Evolutionary conservation across 1,139 yeast genomes (phyloP), one percentile per base, ranked within the genome.

Genomic region (Nakaseomyces delphensis): DNA sequence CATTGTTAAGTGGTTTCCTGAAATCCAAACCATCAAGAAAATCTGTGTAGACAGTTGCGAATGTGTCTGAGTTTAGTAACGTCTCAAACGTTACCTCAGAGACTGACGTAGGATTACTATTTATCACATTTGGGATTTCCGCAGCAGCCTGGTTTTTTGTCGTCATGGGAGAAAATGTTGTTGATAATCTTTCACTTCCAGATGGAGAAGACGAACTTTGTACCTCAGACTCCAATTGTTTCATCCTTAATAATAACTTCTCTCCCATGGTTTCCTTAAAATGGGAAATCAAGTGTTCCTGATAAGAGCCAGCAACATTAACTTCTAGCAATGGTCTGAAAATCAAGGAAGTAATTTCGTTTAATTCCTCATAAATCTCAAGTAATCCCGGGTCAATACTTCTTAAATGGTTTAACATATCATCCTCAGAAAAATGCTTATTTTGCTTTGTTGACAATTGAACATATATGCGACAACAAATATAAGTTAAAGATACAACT

Each of bases 401-500:
- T 20, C 18, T 20, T 11, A 33, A n/a, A n/a, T 20, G 27, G 2
- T 6, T n/a, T 13, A 33, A 6, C 11, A 33, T 33, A 4, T 33
- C 16, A 4, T 33, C 37, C 18, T 33, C 37, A 5, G 37, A 33
- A 33, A 20, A 20, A 20, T 20, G 16, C 10, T n/a, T n/a, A 18
- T 33, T 33, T 4, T 27, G 16, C 13, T 33, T 33, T 8, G 27
- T 27, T 13, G 37, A n/a, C 14, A 33, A 15, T 15, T 36, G 38
- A 29, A 30, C 41, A 18, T 43, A 38, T 4, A 32, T 18, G 14
- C 41, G 44, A 28, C 31, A 38, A 35, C 46, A 41, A 16, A 43
- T 38, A 21, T 43, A 40, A 3, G 46, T 41, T 15, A 38, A 25
- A 20, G 39, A 31, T 9, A 20, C 13, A 11, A 13, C 7, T 13